Percentiles rank a stretch among this genome's conserved stretches.
phyloP scores from a whole-genome alignment of 208 protist species.

The Wallacemonas rigidus region DNA sequence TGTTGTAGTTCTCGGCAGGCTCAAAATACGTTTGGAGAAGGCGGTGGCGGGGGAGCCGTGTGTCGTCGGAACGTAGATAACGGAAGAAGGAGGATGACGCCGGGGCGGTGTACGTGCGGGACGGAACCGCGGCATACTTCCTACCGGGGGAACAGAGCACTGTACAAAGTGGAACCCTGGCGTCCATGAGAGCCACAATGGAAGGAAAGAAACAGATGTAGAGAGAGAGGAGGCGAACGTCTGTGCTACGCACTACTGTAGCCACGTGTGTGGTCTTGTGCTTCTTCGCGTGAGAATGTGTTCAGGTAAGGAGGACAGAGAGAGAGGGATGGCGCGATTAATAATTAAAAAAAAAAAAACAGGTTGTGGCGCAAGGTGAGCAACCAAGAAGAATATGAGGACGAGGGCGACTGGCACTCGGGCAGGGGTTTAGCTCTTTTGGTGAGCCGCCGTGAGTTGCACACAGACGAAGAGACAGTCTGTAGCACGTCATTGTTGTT shows the following conservation, averaged over 20 bases:
- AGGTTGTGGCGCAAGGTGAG: too few species aligned
- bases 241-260: too few species aligned
- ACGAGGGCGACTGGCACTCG: too few species aligned
- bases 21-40: conserved; percentile 31
- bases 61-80: conserved; percentile 83
- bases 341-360: too few species aligned
- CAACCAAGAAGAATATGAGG: too few species aligned
- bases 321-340: neutral
- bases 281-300: neutral
- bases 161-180: conserved; percentile 61
- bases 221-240: neutral
- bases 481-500: too few species aligned
- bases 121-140: conserved; percentile 50
- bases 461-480: too few species aligned
- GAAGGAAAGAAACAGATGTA: neutral
- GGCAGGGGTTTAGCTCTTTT: too few species aligned
- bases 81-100: conserved; percentile 46
- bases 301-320: neutral
- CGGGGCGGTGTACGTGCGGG: conserved; percentile 47
- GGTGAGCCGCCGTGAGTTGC: too few species aligned
- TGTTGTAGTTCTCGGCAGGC: conserved; percentile 69
- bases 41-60: conserved; percentile 61
- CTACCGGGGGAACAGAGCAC: conserved; percentile 37
- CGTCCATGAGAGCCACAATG: conserved; percentile 32
- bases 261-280: neutral